A percentile compares a stretch with the other conserved stretches of the same genome.
phyloP scores from a whole-genome alignment of 805 yeast genomes.

The Candida ipomoeae region DNA sequence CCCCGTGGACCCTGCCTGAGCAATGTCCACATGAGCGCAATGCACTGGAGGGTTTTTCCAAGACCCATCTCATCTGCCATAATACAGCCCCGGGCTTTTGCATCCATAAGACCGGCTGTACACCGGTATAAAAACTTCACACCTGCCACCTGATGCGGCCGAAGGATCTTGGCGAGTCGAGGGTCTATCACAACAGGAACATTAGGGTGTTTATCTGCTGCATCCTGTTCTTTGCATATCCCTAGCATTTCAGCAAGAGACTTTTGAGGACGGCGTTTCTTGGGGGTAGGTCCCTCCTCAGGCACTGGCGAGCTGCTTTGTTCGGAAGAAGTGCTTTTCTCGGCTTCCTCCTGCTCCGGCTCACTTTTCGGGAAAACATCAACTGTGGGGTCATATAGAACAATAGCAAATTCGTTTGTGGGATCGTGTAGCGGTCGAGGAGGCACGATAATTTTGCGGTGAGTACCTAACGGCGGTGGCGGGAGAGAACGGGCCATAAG shows the following conservation, averaged over 20 bases:
- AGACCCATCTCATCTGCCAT: conserved; percentile 99
- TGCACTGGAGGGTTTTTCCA: conserved; percentile 87
- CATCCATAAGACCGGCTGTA: conserved; percentile 79
- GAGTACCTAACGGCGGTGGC: conserved; percentile 84
- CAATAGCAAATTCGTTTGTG: conserved; percentile 86
- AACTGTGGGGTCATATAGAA: conserved; percentile 90
- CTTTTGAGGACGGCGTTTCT: conserved; percentile 49
- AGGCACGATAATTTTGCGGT: conserved; percentile 61
- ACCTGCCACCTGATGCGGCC: conserved; percentile 97
- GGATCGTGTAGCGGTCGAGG: conserved; percentile 97
- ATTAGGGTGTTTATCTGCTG: conserved; percentile 57
- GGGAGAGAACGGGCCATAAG: conserved; percentile 36
- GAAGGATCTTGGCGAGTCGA: conserved; percentile 67
- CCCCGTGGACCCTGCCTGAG: conserved; percentile 86
- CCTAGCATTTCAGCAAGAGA: conserved; percentile 81
- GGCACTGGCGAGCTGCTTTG: conserved; percentile 1
- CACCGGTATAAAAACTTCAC: conserved; percentile 87
- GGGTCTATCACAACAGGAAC: conserved; percentile 98
- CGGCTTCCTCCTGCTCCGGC: conserved; percentile 8
- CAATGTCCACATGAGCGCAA: conserved; percentile 88
- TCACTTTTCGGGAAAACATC: conserved; percentile 49
- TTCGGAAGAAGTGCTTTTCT: conserved; percentile 6
- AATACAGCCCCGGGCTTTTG: conserved; percentile 88
- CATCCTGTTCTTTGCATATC: conserved; percentile 49
- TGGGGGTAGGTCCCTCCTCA: conserved; percentile 17